phyloP scores from a whole-genome alignment of 352 stramenopile genomes.

The Globisporangium nagaii region DNA sequence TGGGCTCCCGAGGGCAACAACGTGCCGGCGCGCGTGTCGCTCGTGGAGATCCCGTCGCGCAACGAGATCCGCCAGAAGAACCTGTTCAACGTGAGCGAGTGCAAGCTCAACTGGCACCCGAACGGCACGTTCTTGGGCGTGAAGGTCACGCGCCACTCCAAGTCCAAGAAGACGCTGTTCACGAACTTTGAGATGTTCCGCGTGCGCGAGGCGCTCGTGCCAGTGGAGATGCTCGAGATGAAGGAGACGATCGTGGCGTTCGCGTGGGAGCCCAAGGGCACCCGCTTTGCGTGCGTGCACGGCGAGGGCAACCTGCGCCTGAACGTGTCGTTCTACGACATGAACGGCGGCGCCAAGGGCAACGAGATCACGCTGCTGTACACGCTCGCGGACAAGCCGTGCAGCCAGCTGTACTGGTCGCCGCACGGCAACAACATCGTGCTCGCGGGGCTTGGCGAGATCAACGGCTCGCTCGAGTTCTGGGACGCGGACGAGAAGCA shows the following conservation, averaged over 20 bases:
- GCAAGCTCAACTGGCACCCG: slow-evolving; percentile 95
- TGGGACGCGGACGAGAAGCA: slow-evolving; percentile 96
- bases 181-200: slow-evolving; percentile 99
- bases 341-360: slow-evolving; percentile 62
- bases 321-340: slow-evolving; percentile 97
- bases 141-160: slow-evolving; percentile 85
- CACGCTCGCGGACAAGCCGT: slow-evolving; percentile 93
- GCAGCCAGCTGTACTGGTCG: slow-evolving; percentile 97
- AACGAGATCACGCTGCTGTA: slow-evolving; percentile 94
- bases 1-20: slow-evolving; percentile 95
- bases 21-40: slow-evolving; percentile 94
- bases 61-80: slow-evolving; percentile 97
- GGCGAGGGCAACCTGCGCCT: slow-evolving; percentile 90
- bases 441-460: slow-evolving; percentile 92
- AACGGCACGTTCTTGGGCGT: slow-evolving; percentile 93
- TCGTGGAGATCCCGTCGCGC: slow-evolving; percentile 94
- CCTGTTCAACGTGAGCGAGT: slow-evolving; percentile 96
- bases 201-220: slow-evolving; percentile 92
- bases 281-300: slow-evolving; percentile 95
- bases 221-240: slow-evolving; percentile 98
- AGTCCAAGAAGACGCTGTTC: slow-evolving; percentile 98
- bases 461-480: slow-evolving; percentile 96
- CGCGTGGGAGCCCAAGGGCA: slow-evolving; percentile 94
- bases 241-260: slow-evolving; percentile 96
- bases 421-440: slow-evolving; percentile 92